Evolutionary conservation across 164 flowering plant genomes (phyloP).

Genomic region (Hamamelis virginiana): DNA sequence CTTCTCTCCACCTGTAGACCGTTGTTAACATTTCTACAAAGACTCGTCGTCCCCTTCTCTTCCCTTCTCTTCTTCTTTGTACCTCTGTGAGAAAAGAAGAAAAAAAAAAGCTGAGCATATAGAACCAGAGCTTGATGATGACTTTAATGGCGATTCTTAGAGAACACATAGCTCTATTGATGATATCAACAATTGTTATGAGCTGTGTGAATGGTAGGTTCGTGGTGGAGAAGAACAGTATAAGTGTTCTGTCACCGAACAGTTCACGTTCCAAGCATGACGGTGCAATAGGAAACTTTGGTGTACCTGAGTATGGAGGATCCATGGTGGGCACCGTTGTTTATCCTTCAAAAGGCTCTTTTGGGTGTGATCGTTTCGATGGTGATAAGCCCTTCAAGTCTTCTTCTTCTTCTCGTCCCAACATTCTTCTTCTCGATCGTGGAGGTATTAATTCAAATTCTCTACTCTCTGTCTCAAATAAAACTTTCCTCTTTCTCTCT

Average conservation of each 20-base stretch:
- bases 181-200: neutral
- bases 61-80: no score
- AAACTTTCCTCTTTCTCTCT: neutral
- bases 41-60: neutral
- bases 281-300: slow-evolving; percentile 82
- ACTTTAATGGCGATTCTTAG: slow-evolving; percentile 21
- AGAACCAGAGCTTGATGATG: neutral
- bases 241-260: slow-evolving; percentile 54
- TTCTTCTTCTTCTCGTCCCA: slow-evolving; percentile 37
- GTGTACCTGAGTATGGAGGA: slow-evolving; percentile 85
- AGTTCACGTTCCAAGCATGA: slow-evolving; percentile 49
- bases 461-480: slow-evolving; percentile 1
- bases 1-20: slow-evolving; percentile 15
- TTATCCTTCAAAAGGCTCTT: slow-evolving; percentile 50
- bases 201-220: slow-evolving; percentile 35
- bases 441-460: slow-evolving; percentile 53
- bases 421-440: slow-evolving; percentile 76
- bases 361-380: slow-evolving; percentile 47
- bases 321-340: slow-evolving; percentile 60
- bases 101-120: neutral
- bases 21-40: neutral
- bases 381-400: slow-evolving; percentile 52
- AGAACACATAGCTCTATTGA: slow-evolving; percentile 2
- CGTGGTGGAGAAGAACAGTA: slow-evolving; percentile 80
- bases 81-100: neutral